Conservation (phyloP, 306 rosid genomes). For the Trichosanthes cucumerina region DNA sequence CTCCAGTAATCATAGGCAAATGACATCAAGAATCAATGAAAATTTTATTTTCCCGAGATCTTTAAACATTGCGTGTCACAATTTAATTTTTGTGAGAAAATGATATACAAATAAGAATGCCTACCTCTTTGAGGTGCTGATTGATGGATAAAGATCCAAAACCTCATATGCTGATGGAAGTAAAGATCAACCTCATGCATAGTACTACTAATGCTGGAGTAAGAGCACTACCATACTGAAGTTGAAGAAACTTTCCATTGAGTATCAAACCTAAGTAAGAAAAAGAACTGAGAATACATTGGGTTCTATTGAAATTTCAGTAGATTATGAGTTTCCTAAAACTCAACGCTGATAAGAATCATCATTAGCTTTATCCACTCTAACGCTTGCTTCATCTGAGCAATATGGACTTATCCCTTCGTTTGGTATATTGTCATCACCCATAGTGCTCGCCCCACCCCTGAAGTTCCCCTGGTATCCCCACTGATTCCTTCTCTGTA, state of each 20-base stretch:
- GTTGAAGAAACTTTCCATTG: slow-evolving; percentile 53
- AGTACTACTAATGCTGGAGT: slow-evolving; percentile 16
- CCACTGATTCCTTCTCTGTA: slow-evolving; percentile 33
- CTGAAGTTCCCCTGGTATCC: slow-evolving; percentile 31
- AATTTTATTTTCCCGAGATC: slow-evolving; percentile 1
- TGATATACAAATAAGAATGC: slow-evolving; percentile 22
- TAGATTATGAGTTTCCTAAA: slow-evolving; percentile 31
- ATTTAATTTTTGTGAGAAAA: slow-evolving; percentile 17
- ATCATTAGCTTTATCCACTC: slow-evolving; percentile 49
- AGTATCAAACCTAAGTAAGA: slow-evolving; percentile 30
- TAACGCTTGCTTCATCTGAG: slow-evolving; percentile 51
- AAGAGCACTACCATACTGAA: slow-evolving; percentile 32
- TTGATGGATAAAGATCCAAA: slow-evolving; percentile 22
- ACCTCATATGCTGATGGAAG: slow-evolving; percentile 16
- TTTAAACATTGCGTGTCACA: slow-evolving; percentile 5
- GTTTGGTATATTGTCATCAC: slow-evolving; percentile 38
- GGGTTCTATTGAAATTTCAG: slow-evolving; percentile 29
- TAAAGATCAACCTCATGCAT: slow-evolving; percentile 11
- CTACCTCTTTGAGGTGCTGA: slow-evolving; percentile 35
- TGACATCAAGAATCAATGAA: slow-evolving; percentile 3
- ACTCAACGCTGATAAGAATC: slow-evolving; percentile 48
- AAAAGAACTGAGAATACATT: slow-evolving; percentile 53
- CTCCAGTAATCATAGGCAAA: neutral
- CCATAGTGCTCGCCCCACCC: slow-evolving; percentile 31
- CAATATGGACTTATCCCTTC: slow-evolving; percentile 35